Base-by-base conservation (phyloP, 2,329 filamentous ascomycete species). In the Diaporthe velutina region DNA sequence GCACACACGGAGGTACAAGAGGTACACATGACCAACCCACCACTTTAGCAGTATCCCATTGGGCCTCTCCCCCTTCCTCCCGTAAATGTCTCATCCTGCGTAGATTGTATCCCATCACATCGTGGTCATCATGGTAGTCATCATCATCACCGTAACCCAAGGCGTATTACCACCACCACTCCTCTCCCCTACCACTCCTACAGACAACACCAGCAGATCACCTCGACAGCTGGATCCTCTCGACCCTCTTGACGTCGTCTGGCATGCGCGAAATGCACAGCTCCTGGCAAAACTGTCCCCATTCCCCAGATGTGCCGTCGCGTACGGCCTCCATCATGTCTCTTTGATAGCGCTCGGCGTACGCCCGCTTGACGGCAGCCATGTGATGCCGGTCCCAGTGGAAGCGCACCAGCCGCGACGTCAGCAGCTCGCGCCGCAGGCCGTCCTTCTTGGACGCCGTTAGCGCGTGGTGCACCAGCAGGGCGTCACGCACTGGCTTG, bases 361-460 rank as follows among this genome's bases (percentile, higher is more conserved):
- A 99, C 76, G 95, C 94, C 42, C 86, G 85, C 88, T 97, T 97
- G 71, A 98, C 91, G 28, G 90, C 89, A 75, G 92, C 90, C 85
- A 98, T 89, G 83, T 98, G 96, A 77, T 90, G 85, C 6, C 93
- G 90, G 80, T 98, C 96, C 97, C 97, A 98, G 84, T 98, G 97
- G 83, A 96, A 91, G 42, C 97, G 90, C 57, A 98, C 94, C 2
- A 98, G 89, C 2, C 97, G 90, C 4, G 93, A 96, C 77, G 98
- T 97, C 68, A 99, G 90, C 66, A 98, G 86, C 82, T 98, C 96
- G 60, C 94, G 93, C 40, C 96, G 92, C 77, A 96, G 88, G 71
- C 90, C 84, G 80, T 96, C 94, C 77, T 90, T 90, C 77, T 89
- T 90, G 4, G 93, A 93, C 60, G 93, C 90, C 28, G 92, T 93